Evolutionary conservation across 2,329 filamentous ascomycete species (phyloP).

Genomic region (Dothiorella sarmentorum): DNA sequence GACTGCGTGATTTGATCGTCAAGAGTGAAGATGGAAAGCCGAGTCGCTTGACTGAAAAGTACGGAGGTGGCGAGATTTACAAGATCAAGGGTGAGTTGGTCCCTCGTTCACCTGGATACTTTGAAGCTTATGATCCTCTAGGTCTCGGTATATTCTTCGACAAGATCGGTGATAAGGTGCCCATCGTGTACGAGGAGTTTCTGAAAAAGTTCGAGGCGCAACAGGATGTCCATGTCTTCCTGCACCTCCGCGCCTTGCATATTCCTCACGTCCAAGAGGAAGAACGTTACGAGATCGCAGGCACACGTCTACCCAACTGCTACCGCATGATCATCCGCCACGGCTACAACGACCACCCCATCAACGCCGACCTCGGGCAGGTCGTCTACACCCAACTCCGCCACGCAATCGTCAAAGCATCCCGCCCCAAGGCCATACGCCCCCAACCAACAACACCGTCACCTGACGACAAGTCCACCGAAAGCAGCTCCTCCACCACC

Average conservation of each 20-base stretch:
- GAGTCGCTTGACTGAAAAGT: slow-evolving; percentile 39
- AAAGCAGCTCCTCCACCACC: slow-evolving; percentile 4
- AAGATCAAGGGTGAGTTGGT: slow-evolving; percentile 28
- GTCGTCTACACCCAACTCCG: slow-evolving; percentile 60
- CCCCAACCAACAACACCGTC: not conserved
- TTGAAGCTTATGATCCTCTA: slow-evolving; percentile 38
- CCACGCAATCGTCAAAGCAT: slow-evolving; percentile 29
- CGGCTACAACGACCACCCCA: slow-evolving; percentile 69
- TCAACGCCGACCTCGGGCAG: slow-evolving; percentile 61
- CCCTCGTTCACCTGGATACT: too few relatives aligned
- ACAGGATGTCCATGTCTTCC: slow-evolving; percentile 69
- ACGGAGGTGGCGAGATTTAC: slow-evolving; percentile 39
- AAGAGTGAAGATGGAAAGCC: slow-evolving; percentile 34
- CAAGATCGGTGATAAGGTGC: slow-evolving; percentile 64
- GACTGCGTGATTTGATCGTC: slow-evolving; percentile 45
- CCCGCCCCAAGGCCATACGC: not conserved
- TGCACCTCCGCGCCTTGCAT: slow-evolving; percentile 65
- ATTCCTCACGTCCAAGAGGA: slow-evolving; percentile 44
- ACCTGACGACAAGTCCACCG: not conserved
- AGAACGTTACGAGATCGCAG: slow-evolving; percentile 48
- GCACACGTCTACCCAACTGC: slow-evolving; percentile 55
- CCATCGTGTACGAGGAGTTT: slow-evolving; percentile 69
- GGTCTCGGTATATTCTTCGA: slow-evolving; percentile 75
- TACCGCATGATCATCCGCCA: slow-evolving; percentile 68
- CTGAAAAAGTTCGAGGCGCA: slow-evolving; percentile 65